A percentile compares a stretch with the other conserved stretches of the same genome.
phyloP scores from a whole-genome alignment of 2,329 filamentous ascomycete genomes.

The Dichotomopilus funicola region DNA sequence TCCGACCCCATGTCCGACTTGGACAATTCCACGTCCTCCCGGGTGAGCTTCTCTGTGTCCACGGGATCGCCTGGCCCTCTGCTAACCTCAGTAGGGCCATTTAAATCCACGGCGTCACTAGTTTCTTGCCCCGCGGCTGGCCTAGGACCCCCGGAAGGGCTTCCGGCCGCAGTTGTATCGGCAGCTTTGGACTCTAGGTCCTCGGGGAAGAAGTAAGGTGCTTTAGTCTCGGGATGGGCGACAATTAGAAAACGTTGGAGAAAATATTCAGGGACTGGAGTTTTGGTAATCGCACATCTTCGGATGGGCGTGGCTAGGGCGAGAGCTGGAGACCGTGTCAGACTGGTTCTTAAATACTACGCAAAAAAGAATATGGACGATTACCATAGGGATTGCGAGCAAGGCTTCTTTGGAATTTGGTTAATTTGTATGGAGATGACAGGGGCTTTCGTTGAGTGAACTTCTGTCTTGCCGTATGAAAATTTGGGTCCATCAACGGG shows the following conservation, averaged over 20 bases:
- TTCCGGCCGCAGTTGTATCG: too few relatives aligned
- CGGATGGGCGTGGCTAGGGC: constrained; percentile 57
- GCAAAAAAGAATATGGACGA: background rate
- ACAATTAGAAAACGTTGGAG: constrained; percentile 55
- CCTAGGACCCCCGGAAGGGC: too few relatives aligned
- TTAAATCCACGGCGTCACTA: too few relatives aligned
- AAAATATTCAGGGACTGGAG: constrained; percentile 52
- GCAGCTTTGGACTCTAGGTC: constrained; percentile 11
- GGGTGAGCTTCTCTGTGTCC: too few relatives aligned
- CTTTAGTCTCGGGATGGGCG: constrained; percentile 45
- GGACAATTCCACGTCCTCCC: too few relatives aligned
- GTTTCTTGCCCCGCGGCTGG: too few relatives aligned
- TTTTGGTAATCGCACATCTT: constrained; percentile 43
- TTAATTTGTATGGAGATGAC: constrained; percentile 25
- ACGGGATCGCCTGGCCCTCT: too few relatives aligned
- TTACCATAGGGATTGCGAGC: constrained; percentile 59
- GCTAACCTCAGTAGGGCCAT: too few relatives aligned
- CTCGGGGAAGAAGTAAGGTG: constrained; percentile 51
- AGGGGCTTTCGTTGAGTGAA: constrained; percentile 33
- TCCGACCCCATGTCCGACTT: too few relatives aligned
- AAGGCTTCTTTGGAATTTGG: constrained; percentile 50
- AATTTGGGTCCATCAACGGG: constrained; percentile 47
- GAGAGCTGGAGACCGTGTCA: constrained; percentile 39
- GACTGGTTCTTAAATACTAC: background rate
- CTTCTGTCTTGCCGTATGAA: constrained; percentile 39